phyloP scores from a whole-genome alignment of 805 yeast genomes.

The Kodamaea kaohsiungensis region DNA sequence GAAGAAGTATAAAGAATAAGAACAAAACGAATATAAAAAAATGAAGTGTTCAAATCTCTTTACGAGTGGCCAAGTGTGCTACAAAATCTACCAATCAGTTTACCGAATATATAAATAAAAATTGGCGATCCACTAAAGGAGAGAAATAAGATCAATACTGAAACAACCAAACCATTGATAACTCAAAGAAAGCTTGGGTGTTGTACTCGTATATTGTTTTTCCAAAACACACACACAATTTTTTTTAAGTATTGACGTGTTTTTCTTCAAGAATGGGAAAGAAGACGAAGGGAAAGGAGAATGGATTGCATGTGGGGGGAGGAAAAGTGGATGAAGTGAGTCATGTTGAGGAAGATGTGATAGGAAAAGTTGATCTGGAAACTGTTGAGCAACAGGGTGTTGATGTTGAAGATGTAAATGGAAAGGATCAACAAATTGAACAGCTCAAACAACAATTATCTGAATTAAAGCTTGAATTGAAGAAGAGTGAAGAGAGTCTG shows the following conservation, averaged over 20 bases:
- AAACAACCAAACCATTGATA: neutral
- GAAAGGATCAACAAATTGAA: constrained; percentile 9
- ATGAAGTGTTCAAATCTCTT: neutral
- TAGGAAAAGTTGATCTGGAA: neutral
- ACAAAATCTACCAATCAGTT: neutral
- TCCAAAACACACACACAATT: neutral
- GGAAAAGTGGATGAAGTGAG: neutral
- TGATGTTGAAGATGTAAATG: neutral
- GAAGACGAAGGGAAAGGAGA: neutral
- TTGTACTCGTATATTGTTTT: neutral
- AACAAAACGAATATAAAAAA: neutral
- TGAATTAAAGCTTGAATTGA: neutral
- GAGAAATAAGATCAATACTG: neutral
- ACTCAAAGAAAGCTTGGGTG: neutral
- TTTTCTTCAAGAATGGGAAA: constrained; percentile 1
- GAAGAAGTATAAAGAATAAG: neutral
- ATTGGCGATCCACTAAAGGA: neutral
- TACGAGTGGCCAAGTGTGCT: neutral
- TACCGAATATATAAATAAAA: neutral
- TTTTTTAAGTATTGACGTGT: neutral
- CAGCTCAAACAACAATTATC: constrained; percentile 8
- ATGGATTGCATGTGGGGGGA: neutral
- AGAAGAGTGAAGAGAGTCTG: neutral
- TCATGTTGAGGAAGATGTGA: constrained; percentile 16
- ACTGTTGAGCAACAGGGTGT: neutral